phyloP scores from a whole-genome alignment of 2,329 filamentous ascomycete species.

The Aspergillus sojae region DNA sequence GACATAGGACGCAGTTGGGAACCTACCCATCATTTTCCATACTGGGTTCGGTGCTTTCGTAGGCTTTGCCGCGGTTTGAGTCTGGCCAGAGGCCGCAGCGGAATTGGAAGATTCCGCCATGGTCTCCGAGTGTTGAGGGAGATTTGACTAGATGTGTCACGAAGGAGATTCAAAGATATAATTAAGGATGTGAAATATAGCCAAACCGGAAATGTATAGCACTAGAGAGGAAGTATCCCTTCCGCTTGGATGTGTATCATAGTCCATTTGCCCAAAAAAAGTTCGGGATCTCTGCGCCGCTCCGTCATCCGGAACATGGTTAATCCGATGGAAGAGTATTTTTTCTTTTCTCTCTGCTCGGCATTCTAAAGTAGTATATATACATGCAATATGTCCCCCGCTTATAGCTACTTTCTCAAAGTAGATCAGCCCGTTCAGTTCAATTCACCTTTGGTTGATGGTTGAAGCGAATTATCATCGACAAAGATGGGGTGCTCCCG shows the following conservation, averaged over 20 bases:
- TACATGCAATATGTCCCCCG: neutral
- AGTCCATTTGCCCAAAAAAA: constrained; percentile 7
- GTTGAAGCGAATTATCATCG: neutral
- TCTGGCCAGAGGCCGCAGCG: constrained; percentile 38
- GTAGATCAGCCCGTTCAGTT: neutral
- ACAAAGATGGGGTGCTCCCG: neutral
- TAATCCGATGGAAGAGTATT: neutral
- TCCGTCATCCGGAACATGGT: constrained; percentile 5
- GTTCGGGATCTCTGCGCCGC: constrained; percentile 2
- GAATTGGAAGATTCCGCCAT: constrained; percentile 44
- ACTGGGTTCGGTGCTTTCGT: constrained; percentile 65
- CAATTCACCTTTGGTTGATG: neutral
- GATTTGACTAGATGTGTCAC: neutral
- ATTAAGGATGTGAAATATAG: neutral
- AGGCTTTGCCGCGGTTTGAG: constrained; percentile 44
- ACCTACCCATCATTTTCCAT: constrained; percentile 68
- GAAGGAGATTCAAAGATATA: neutral
- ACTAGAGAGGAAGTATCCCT: neutral
- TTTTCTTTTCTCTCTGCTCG: neutral
- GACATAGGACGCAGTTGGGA: neutral
- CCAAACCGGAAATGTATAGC: neutral
- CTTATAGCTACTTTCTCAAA: neutral
- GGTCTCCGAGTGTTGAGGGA: constrained; percentile 7
- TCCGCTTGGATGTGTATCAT: neutral
- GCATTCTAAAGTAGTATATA: neutral